Percentiles rank a stretch among this genome's conserved stretches.
phyloP scores from a whole-genome alignment of 352 stramenopile species.

The Phytopythium cucurbitacearum region DNA sequence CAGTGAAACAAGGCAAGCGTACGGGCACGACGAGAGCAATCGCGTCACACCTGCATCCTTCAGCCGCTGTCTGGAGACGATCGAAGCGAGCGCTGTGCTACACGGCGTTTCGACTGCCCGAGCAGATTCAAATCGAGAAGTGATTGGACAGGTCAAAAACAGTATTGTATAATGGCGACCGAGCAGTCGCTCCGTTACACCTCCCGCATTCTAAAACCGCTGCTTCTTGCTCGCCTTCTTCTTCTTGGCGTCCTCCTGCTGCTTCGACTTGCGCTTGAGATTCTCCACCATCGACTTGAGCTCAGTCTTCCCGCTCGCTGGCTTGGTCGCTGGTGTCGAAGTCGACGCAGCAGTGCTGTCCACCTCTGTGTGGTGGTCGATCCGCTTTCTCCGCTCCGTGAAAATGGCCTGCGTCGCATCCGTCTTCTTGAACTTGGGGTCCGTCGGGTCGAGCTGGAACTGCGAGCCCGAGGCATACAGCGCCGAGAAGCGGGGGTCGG shows the following conservation, averaged over 20 bases:
- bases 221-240: slow-evolving; percentile 56
- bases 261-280: slow-evolving; percentile 72
- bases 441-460: slow-evolving; percentile 81
- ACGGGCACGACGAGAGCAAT: too few species aligned
- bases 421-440: slow-evolving; percentile 82
- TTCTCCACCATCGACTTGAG: slow-evolving; percentile 77
- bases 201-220: slow-evolving; percentile 17
- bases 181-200: not conserved
- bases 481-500: slow-evolving; percentile 67
- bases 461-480: slow-evolving; percentile 73
- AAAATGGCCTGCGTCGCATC: slow-evolving; percentile 79
- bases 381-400: slow-evolving; percentile 66
- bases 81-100: too few species aligned
- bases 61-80: not conserved
- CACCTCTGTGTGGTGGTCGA: slow-evolving; percentile 22
- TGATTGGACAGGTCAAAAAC: too few species aligned
- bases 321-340: not conserved
- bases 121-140: too few species aligned
- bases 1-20: too few species aligned
- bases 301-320: slow-evolving; percentile 24
- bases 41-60: not conserved
- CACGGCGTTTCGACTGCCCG: too few species aligned
- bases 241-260: slow-evolving; percentile 34
- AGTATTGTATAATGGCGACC: too few species aligned
- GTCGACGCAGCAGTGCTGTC: not conserved